Percentiles rank a stretch among this genome's conserved stretches.
phyloP scores from a whole-genome alignment of 2,329 filamentous ascomycete genomes.

The Aspergillus amoenus region DNA sequence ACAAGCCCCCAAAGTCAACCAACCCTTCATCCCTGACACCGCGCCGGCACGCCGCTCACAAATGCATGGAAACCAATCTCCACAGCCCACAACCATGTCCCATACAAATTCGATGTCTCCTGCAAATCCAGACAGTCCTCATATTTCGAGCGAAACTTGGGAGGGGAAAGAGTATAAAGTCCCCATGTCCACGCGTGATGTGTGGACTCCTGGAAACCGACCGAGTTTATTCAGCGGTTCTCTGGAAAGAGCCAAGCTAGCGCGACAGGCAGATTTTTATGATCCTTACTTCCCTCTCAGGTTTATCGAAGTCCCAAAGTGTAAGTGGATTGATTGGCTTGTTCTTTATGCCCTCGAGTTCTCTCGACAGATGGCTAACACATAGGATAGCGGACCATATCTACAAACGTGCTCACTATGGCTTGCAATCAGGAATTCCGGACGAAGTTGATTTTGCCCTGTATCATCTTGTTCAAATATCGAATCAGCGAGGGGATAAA shows the following conservation, averaged over 20 bases:
- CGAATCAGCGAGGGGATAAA: constrained; percentile 89
- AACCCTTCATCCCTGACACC: constrained; percentile 41
- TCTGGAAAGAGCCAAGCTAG: constrained; percentile 28
- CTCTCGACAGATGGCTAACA: constrained; percentile 10
- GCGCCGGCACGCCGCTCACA: constrained; percentile 36
- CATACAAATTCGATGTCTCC: constrained; percentile 29
- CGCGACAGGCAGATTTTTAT: constrained; percentile 38
- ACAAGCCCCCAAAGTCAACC: constrained; percentile 40
- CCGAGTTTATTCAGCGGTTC: constrained; percentile 35
- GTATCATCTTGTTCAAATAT: constrained; percentile 93
- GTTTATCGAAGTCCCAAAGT: constrained; percentile 37
- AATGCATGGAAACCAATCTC: constrained; percentile 30
- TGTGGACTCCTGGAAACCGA: constrained; percentile 44
- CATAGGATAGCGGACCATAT: constrained; percentile 57
- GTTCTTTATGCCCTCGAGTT: not conserved
- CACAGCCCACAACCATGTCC: constrained; percentile 30
- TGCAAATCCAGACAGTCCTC: constrained; percentile 30
- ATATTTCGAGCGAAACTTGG: constrained; percentile 35
- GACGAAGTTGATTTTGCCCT: constrained; percentile 90
- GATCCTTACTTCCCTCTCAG: constrained; percentile 38
- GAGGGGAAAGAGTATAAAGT: constrained; percentile 40
- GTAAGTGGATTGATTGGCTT: constrained; percentile 23
- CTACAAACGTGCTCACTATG: constrained; percentile 82
- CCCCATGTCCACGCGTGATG: constrained; percentile 41
- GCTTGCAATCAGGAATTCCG: constrained; percentile 74